Base-by-base conservation (phyloP, 306 rosid species). In the Carpinus fangiana region DNA sequence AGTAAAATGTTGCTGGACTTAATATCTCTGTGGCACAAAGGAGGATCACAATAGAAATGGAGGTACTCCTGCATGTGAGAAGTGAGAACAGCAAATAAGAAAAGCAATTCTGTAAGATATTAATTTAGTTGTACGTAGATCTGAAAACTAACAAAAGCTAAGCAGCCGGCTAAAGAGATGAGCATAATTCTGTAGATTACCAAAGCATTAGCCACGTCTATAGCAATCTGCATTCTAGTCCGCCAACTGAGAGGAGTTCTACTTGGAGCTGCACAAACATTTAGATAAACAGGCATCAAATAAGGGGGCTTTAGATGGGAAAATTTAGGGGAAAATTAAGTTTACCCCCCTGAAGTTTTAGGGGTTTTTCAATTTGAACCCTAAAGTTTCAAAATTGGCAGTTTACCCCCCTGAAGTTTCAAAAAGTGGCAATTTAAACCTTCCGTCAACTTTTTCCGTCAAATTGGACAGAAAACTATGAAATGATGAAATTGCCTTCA, bases 21-120 rank as follows among this genome's bases (percentile, higher is more conserved):
- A 8, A 95, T 91, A 86, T 95, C 98, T 87, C 99, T 89, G 77
- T 95, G 98, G 86, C 93, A 95, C 70, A 95, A 82, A 75, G 99
- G 97, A 82, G 99, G 99, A 84, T 95, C 94, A 46, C 99, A 95
- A 78, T 95, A 95, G 80, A 89, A 95, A 83, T 95, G 99, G 72
- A 95, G 99, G 87, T 96, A 95, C 85, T 95, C 99, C 99, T 95
- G 94, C 90, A 79, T 56, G 84, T 45, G 66, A 74, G 76, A 68
- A 72, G 84, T 45, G 66, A 74, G 76, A 68, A 72, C 74, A 77
- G 70, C 38, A 82, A 68, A 79, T 47, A 41, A 59, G 73, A 76
- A 70, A 75, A 54, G 56, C 46, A 77, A 50, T 64, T 57, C 51
- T 21, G 53, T n/a, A n/a, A 41, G 16, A 45, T 62, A 45, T 21